Conservation (phyloP, 1,284 basidiomycete species). For the Sporisorium graminicola region DNA sequence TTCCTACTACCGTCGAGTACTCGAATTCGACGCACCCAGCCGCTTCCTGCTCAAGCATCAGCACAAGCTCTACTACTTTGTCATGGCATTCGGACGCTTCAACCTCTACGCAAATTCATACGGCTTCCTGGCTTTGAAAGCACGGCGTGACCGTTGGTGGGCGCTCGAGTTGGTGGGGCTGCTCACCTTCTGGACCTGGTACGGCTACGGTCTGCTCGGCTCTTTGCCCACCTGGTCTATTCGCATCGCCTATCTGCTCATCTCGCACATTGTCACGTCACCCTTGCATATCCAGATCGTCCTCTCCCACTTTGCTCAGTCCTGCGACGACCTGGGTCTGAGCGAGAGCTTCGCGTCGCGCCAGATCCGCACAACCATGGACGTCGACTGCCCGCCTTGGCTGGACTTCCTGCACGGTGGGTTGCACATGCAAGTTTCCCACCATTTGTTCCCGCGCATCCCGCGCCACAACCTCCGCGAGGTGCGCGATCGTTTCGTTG, state of each 20-base stretch:
- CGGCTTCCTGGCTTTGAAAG: conserved; percentile 77
- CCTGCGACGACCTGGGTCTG: conserved; percentile 90
- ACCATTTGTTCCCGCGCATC: conserved; percentile 94
- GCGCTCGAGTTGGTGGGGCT: conserved; percentile 78
- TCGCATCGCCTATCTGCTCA: conserved; percentile 78
- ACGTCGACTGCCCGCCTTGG: conserved; percentile 86
- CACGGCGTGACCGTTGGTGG: conserved; percentile 69
- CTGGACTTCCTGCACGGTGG: conserved; percentile 94
- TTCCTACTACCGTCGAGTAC: conserved; percentile 91
- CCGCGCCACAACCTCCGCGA: conserved; percentile 91
- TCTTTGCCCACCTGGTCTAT: conserved; percentile 79
- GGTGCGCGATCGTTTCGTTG: conserved; percentile 81
- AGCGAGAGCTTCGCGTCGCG: conserved; percentile 91
- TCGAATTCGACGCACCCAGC: conserved; percentile 82
- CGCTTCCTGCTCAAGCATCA: conserved; percentile 81
- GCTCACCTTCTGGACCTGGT: conserved; percentile 85
- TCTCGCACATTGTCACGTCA: conserved; percentile 84
- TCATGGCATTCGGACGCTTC: conserved; percentile 92
- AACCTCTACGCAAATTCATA: conserved; percentile 95
- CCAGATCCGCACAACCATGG: conserved; percentile 94
- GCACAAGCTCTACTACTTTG: conserved; percentile 91
- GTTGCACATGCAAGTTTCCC: conserved; percentile 92
- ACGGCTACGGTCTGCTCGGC: conserved; percentile 74
- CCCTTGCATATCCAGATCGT: conserved; percentile 86
- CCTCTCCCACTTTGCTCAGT: conserved; percentile 96